Percentiles rank a stretch among this genome's conserved stretches.
Evolutionary conservation across 257 asterid species (phyloP).

Genomic region (Ophiorrhiza pumila): DNA sequence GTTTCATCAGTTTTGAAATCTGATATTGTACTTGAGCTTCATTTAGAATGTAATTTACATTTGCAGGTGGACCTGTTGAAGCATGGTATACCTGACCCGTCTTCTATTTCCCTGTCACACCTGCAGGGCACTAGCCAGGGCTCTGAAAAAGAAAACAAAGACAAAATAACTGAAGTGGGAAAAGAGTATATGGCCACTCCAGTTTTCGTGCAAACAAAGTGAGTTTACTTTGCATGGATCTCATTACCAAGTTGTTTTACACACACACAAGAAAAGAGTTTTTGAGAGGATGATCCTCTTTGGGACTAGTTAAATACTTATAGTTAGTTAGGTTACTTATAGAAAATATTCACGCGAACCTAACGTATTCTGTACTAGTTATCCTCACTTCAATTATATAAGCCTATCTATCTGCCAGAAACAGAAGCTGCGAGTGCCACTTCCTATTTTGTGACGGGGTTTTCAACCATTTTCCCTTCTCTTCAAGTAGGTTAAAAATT

Average conservation of each 20-base stretch:
- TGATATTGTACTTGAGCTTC: neutral
- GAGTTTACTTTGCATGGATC: slow-evolving; percentile 13
- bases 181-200: slow-evolving; percentile 75
- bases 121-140: slow-evolving; percentile 44
- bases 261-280: neutral
- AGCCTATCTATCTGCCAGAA: neutral
- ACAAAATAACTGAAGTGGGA: slow-evolving; percentile 44
- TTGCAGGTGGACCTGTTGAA: slow-evolving; percentile 81
- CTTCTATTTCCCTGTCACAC: slow-evolving; percentile 59
- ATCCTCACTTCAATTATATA: neutral
- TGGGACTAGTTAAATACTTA: neutral
- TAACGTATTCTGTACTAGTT: neutral
- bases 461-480: neutral
- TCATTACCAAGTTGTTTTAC: neutral
- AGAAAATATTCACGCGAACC: neutral
- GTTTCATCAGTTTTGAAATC: neutral
- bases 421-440: neutral
- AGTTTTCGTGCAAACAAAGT: slow-evolving; percentile 83
- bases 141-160: slow-evolving; percentile 58
- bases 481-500: neutral
- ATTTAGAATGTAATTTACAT: neutral
- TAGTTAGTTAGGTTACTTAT: too few species aligned
- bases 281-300: neutral
- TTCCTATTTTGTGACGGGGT: neutral
- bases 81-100: slow-evolving; percentile 88